phyloP scores from a whole-genome alignment of 1,284 basidiomycete genomes.

The Cronartium quercuum region DNA sequence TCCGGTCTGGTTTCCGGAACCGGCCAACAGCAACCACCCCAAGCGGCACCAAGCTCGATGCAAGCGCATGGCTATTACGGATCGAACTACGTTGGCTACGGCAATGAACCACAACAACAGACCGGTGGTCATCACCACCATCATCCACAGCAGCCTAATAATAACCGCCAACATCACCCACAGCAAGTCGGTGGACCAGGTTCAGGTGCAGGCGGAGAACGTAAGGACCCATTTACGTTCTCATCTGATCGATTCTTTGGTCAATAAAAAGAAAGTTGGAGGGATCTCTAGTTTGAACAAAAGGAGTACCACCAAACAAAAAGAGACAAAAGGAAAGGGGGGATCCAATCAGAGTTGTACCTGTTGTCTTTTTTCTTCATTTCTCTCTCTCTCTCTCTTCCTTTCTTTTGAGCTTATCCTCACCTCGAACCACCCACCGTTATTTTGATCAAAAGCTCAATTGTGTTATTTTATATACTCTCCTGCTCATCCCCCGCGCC shows the following conservation, averaged over 20 bases:
- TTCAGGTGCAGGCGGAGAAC: slow-evolving; percentile 10
- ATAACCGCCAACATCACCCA: slow-evolving; percentile 9
- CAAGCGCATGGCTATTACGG: slow-evolving; percentile 36
- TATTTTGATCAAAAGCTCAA: no score
- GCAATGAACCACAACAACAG: slow-evolving; percentile 24
- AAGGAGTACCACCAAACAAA: no score
- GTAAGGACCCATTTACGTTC: slow-evolving; percentile 38
- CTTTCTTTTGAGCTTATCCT: no score
- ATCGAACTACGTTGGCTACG: slow-evolving; percentile 17
- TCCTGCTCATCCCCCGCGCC: no score
- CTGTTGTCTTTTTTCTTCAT: no score
- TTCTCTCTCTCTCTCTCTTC: no score
- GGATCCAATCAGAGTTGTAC: no score
- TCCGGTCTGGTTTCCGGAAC: slow-evolving; percentile 16
- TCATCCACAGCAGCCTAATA: background rate
- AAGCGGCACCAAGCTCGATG: slow-evolving; percentile 28
- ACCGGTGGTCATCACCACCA: slow-evolving; percentile 5
- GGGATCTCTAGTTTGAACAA: background rate
- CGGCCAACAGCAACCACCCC: background rate
- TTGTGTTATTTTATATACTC: no score
- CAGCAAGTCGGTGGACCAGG: background rate
- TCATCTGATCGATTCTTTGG: slow-evolving; percentile 37
- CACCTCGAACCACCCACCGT: no score
- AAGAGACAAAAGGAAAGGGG: no score
- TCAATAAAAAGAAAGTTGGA: slow-evolving; percentile 4